Conservation (phyloP, 495 filamentous ascomycete species). For the Talaromyces borbonicus region DNA sequence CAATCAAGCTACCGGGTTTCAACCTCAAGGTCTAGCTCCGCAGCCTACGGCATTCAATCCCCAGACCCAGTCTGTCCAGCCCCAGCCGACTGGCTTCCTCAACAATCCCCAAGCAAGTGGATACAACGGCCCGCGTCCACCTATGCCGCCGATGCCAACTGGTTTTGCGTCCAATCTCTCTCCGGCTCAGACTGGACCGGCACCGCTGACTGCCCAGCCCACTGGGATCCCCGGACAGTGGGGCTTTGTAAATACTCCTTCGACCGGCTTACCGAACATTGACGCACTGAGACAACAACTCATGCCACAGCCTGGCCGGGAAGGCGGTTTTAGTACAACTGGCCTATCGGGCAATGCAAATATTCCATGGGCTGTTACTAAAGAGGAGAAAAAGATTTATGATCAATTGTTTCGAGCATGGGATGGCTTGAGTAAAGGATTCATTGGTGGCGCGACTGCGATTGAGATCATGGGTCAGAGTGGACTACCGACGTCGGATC, state of each 20-base stretch:
- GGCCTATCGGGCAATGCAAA: constrained; percentile 88
- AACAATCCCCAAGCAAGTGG: constrained; percentile 50
- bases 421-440: constrained; percentile 93
- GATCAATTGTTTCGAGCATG: constrained; percentile 92
- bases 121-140: constrained; percentile 69
- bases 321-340: constrained; percentile 80
- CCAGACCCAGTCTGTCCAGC: constrained; percentile 32
- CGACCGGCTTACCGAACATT: constrained; percentile 85
- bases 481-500: constrained; percentile 76
- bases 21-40: constrained; percentile 20
- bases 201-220: constrained; percentile 80
- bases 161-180: constrained; percentile 60
- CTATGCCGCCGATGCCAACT: constrained; percentile 92
- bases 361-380: constrained; percentile 97
- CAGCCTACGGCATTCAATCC: constrained; percentile 39
- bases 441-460: constrained; percentile 83
- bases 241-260: constrained; percentile 92
- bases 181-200: constrained; percentile 50
- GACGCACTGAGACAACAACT: constrained; percentile 89
- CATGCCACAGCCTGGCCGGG: constrained; percentile 94
- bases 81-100: constrained; percentile 40
- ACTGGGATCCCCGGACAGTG: constrained; percentile 94
- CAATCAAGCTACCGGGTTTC: constrained; percentile 51
- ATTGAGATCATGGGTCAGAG: constrained; percentile 98
- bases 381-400: constrained; percentile 96